These are phyloP conservation scores for Stachybotrys chartarum DNA, from an alignment of 2,329 filamentous ascomycete genomes.

Conservation along the genomic window DNA sequence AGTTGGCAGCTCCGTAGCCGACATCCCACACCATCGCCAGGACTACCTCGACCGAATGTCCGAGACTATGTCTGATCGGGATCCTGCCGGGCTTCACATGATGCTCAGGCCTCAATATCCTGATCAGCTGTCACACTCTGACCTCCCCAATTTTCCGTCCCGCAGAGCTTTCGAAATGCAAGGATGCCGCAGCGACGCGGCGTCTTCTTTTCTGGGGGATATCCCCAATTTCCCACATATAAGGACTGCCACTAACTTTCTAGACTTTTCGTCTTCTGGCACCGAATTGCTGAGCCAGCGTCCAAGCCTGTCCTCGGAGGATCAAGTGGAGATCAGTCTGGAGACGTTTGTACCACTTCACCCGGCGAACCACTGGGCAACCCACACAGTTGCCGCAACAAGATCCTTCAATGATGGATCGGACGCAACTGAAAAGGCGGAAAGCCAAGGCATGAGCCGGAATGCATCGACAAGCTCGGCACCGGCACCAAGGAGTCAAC, in stretches of 20 bases:
- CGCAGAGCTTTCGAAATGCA: neutral
- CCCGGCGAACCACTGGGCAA: too few relatives aligned
- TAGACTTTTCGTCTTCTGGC: neutral
- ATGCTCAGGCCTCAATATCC: neutral
- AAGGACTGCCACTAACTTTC: neutral
- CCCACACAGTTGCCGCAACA: too few relatives aligned
- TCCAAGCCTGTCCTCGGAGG: too few relatives aligned
- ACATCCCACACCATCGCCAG: constrained; percentile 9
- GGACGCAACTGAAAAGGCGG: too few relatives aligned
- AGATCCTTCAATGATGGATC: too few relatives aligned
- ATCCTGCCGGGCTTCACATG: neutral
- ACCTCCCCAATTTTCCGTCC: neutral
- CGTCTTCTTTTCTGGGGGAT: neutral
- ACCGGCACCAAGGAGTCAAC: too few relatives aligned
- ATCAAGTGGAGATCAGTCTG: too few relatives aligned
- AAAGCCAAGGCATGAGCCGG: too few relatives aligned
- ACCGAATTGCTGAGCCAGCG: too few relatives aligned
- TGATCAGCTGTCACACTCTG: neutral
- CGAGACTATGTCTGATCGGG: neutral
- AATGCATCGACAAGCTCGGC: too few relatives aligned
- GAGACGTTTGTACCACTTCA: too few relatives aligned
- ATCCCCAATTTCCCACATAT: neutral
- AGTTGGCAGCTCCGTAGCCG: constrained; percentile 11
- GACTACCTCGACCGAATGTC: neutral
- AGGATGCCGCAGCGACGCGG: neutral